Evolutionary conservation across 2,329 filamentous ascomycete species (phyloP), one percentile per base, ranked within the genome.

Genomic region (Aspergillus fischeri): DNA sequence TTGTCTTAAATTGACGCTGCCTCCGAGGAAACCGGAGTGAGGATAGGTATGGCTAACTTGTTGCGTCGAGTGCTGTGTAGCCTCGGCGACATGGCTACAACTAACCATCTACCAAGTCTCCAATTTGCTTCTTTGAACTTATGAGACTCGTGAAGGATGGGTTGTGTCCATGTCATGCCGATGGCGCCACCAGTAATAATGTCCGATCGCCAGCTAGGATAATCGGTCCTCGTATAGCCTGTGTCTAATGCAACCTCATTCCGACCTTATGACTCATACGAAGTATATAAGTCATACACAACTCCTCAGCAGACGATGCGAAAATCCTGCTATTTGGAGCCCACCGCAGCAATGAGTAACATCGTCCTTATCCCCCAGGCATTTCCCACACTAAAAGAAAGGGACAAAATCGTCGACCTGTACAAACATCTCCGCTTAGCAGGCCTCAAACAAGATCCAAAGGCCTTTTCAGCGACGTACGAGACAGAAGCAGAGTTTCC

Each of bases 371-470:
- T 55, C 3, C 54, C 54, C 7, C 25, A 25, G n/a, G 5, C 10
- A 0, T 38, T 38, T 38, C 21, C 11, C 3, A 14, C 41, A 48
- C 4, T 27, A n/a, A 20, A 48, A 1, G 49, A 28, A 1, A 41
- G 52, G n/a, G 49, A 55, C 20, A 20, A 29, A 14, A 42, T 58
- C n/a, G 27, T 58, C 25, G 25, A 41, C 20, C 49, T 41, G 14
- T 54, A 54, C 42, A 52, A 41, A 21, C 11, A 21, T 6, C 42
- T 58, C 21, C 52, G 56, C 6, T n/a, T 58, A 11, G 28, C 17
- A 11, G 56, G 52, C 5, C 52, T 58, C 7, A 41, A 58, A 28
- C 45, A 58, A n/a, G 32, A 52, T 5, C 52, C 56, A 5, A 4
- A 52, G 1, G 49, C 56, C 4, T 58, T 58, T 21, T 21, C 21